Percentiles rank a stretch among this genome's conserved stretches.
Conservation (phyloP, 2,329 filamentous ascomycete species). For the Akanthomyces dipterigenus region DNA sequence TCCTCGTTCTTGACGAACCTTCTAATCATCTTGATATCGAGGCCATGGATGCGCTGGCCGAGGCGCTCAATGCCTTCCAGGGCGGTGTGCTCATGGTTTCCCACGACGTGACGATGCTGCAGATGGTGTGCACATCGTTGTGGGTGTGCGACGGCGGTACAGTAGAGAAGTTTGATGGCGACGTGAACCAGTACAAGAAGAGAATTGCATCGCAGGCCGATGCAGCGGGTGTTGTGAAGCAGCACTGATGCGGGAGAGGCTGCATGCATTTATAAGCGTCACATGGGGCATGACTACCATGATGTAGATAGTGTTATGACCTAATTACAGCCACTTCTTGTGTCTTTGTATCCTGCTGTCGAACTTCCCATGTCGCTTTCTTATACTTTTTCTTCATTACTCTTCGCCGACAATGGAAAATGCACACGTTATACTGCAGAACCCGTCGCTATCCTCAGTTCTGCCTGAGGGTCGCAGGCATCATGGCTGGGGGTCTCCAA, state of each 20-base stretch:
- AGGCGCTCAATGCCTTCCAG: constrained; percentile 78
- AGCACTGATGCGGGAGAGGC: constrained; percentile 35
- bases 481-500: neutral
- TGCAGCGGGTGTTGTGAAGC: constrained; percentile 74
- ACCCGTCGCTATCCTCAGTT: neutral
- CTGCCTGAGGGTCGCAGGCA: constrained; percentile 1
- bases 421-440: too few species aligned
- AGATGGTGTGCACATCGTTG: constrained; percentile 87
- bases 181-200: constrained; percentile 97
- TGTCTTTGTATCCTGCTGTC: neutral
- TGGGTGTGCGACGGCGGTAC: constrained; percentile 96
- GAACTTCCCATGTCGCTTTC: too few species aligned
- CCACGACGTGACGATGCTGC: constrained; percentile 98
- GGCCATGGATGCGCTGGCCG: constrained; percentile 91
- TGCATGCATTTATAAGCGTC: constrained; percentile 7
- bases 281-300: neutral
- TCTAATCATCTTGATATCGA: constrained; percentile 99
- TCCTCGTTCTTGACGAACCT: constrained; percentile 95
- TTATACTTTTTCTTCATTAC: too few species aligned
- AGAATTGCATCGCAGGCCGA: constrained; percentile 86
- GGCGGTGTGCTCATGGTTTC: constrained; percentile 97
- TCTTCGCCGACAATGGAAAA: too few species aligned
- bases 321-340: neutral
- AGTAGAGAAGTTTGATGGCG: constrained; percentile 92
- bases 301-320: neutral